These are phyloP conservation scores for Sclerotinia sclerotiorum DNA, from an alignment of 2,329 filamentous ascomycete genomes.

Conservation along the genomic window DNA sequence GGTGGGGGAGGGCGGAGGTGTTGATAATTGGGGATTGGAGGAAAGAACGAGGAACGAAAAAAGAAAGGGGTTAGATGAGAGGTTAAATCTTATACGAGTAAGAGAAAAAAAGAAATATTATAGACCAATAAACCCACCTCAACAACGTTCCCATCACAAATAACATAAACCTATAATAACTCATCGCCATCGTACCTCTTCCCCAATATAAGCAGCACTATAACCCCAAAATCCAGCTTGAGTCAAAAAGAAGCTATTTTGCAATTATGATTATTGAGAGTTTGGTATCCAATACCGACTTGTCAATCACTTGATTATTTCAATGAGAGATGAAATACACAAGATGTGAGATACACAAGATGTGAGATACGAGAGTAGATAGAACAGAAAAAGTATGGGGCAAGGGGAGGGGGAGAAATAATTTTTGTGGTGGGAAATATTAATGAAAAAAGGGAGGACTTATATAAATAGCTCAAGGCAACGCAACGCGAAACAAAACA, in stretches of 20 bases:
- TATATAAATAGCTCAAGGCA: slow-evolving; percentile 42
- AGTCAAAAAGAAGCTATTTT: slow-evolving; percentile 41
- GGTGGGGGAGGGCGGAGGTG: slow-evolving; percentile 5
- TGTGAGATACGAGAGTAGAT: too few species aligned
- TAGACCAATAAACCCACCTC: slow-evolving; percentile 41
- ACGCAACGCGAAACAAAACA: slow-evolving; percentile 38
- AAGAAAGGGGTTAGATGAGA: slow-evolving; percentile 24
- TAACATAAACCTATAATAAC: slow-evolving; percentile 47
- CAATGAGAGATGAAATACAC: too few species aligned
- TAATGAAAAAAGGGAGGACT: too few species aligned
- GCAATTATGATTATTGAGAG: slow-evolving; percentile 44
- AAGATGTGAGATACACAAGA: too few species aligned
- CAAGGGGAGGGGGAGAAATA: too few species aligned
- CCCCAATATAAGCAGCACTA: slow-evolving; percentile 44
- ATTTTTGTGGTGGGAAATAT: too few species aligned
- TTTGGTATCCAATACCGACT: slow-evolving; percentile 35
- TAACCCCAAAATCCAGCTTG: slow-evolving; percentile 43
- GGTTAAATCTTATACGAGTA: accelerated
- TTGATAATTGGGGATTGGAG: background rate
- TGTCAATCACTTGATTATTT: too few species aligned
- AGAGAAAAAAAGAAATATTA: slow-evolving; percentile 38
- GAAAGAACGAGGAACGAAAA: slow-evolving; percentile 19
- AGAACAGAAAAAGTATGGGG: too few species aligned
- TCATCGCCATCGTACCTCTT: slow-evolving; percentile 42
- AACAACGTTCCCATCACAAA: slow-evolving; percentile 42